Conservation (phyloP, 768 basidiomycete genomes). For the Agaricus blazei region DNA sequence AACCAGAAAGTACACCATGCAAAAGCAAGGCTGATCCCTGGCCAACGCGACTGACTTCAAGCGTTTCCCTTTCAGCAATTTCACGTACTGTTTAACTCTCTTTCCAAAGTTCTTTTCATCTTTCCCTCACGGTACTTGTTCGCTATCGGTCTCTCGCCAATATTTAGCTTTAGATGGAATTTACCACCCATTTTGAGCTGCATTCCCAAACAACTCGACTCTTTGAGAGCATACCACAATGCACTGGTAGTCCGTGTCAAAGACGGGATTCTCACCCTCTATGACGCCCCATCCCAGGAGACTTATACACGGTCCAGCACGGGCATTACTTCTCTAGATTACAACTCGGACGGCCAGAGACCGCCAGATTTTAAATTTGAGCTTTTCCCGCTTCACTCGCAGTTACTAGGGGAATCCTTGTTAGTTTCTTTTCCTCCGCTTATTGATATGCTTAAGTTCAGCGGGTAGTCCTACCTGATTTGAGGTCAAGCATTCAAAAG, state of each 20-base stretch:
- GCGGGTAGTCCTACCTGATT: constrained; percentile 81
- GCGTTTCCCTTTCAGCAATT: constrained; percentile 77
- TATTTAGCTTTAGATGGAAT: constrained; percentile 86
- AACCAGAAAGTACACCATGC: constrained; percentile 48
- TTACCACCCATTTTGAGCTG: constrained; percentile 81
- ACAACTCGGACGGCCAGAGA: constrained; percentile 62
- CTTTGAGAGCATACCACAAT: constrained; percentile 70
- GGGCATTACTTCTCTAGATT: constrained; percentile 76
- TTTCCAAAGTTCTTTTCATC: constrained; percentile 80
- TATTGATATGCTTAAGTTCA: constrained; percentile 89
- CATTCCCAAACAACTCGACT: constrained; percentile 86
- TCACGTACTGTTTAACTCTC: constrained; percentile 79
- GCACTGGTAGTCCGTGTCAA: constrained; percentile 49
- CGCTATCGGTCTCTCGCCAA: constrained; percentile 77
- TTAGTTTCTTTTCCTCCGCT: constrained; percentile 91
- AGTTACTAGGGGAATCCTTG: constrained; percentile 87
- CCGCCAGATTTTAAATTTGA: constrained; percentile 79
- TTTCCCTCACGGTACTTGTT: constrained; percentile 83
- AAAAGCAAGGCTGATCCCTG: constrained; percentile 49
- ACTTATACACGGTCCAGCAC: constrained; percentile 71
- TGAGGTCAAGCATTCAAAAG: constrained; percentile 54
- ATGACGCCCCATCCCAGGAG: constrained; percentile 75
- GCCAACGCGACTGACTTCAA: constrained; percentile 64
- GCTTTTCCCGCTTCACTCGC: constrained; percentile 83
- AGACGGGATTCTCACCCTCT: constrained; percentile 70